phyloP scores from a whole-genome alignment of 2,329 filamentous ascomycete species.

The Neofusicoccum laricinum region DNA sequence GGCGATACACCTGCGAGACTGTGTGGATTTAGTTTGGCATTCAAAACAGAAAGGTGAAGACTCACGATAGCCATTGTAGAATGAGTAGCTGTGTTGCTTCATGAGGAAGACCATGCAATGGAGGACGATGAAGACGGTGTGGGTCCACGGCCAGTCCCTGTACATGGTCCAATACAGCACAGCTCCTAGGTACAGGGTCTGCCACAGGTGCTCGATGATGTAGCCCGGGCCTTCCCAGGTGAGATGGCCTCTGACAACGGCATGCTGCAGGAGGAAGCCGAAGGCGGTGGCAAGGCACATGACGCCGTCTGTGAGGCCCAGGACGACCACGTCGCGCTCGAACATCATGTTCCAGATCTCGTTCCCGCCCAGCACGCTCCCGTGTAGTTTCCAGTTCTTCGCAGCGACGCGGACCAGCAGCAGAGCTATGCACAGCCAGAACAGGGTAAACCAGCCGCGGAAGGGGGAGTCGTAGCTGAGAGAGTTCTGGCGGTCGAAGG shows the following conservation, averaged over 20 bases:
- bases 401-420: slow-evolving; percentile 65
- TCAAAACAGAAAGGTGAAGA: not conserved
- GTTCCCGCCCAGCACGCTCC: slow-evolving; percentile 66
- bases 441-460: slow-evolving; percentile 75
- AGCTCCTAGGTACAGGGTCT: slow-evolving; percentile 60
- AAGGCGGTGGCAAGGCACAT: slow-evolving; percentile 67
- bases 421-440: slow-evolving; percentile 69
- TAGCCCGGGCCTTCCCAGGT: slow-evolving; percentile 68
- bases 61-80: slow-evolving; percentile 69
- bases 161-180: slow-evolving; percentile 65
- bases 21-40: not conserved
- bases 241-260: slow-evolving; percentile 58
- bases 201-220: slow-evolving; percentile 74
- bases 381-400: slow-evolving; percentile 66
- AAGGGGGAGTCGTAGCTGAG: slow-evolving; percentile 65
- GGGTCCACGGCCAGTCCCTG: slow-evolving; percentile 79
- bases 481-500: slow-evolving; percentile 71
- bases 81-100: slow-evolving; percentile 80
- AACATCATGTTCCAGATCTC: slow-evolving; percentile 72
- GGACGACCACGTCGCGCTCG: slow-evolving; percentile 49
- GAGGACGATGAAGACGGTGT: slow-evolving; percentile 73
- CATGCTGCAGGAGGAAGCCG: slow-evolving; percentile 63
- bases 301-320: slow-evolving; percentile 62
- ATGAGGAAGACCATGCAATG: slow-evolving; percentile 74
- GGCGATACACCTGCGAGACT: slow-evolving; percentile 59